Base-by-base conservation (phyloP, 2,329 filamentous ascomycete genomes). In the Botrytis fragariae region DNA sequence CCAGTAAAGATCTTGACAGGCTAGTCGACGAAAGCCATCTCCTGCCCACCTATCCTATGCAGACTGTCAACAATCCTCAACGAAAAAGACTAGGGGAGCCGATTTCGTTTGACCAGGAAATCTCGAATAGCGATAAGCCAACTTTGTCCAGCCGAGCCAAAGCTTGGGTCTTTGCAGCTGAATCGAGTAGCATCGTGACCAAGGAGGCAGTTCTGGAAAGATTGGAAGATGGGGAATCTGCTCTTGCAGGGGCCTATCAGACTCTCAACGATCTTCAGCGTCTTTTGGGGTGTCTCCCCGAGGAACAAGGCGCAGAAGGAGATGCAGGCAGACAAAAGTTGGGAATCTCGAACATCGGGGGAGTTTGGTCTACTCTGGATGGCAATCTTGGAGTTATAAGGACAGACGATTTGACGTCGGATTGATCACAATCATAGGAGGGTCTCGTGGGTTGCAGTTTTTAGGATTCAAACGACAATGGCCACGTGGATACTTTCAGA, bases 21-120 rank as follows among this genome's bases (percentile, higher is more conserved):
- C 82, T 91, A 4, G 84, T 86, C 18, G 87, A 91, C 67, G 89
- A 91, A 78, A 91, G 89, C 77, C 88, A 90, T 75, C 82, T 92
- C 25, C 83, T 92, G 20, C 86, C 86, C 2, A 81, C 83, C 14
- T 84, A 89, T 75, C 85, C 87, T 0, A 81, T 84, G 76, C 83
- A 84, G 4, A 80, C 78, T 32, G 78, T 79, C 4, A 73, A 74
- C 10, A 73, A 74, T 10, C 74, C 65, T 18, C 73, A 77, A 59
- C 69, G 74, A 10, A 78, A 74, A 29, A 74, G 75, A 10, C 48
- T 74, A 10, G 82, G 81, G 59, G 77, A 80, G 25, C 81, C 82
- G 35, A 81, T 81, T n/a, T 83, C 84, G 60, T 83, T 87, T 69
- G 83, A 82, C n/a, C 83, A 85, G n/a, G 84, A 83, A 51, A 77